Evolutionary conservation across 169 alveolate genomes (phyloP).

Genomic region (Plasmodium reichenowi): DNA sequence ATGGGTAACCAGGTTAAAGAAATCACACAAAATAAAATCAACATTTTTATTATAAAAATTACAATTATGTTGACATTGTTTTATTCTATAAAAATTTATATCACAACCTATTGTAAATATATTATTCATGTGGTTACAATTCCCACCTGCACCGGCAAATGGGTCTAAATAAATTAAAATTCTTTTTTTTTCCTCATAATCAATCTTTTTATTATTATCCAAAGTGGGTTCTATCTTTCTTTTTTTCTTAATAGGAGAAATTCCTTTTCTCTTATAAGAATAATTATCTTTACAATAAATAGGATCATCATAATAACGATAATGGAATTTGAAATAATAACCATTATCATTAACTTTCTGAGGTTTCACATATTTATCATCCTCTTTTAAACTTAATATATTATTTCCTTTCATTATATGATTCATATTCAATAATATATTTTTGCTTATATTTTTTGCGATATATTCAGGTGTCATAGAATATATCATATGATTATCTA

Average conservation of each 20-base stretch:
- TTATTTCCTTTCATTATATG: not conserved
- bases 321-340: too few species aligned
- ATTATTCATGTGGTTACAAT: conserved; percentile 14
- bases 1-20: conserved; percentile 27
- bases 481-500: conserved; percentile 63
- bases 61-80: conserved; percentile 66
- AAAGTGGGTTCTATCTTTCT: not conserved
- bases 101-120: conserved; percentile 49
- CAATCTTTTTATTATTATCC: not conserved
- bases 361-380: too few species aligned
- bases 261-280: not conserved
- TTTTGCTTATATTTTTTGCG: conserved; percentile 17
- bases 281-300: not conserved
- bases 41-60: conserved; percentile 57
- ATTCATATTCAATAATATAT: not conserved
- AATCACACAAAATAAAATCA: conserved; percentile 68
- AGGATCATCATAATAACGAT: not conserved
- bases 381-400: too few species aligned
- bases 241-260: not conserved
- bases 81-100: conserved; percentile 11
- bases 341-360: too few species aligned
- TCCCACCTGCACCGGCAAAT: conserved; percentile 66
- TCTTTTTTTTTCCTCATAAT: not conserved
- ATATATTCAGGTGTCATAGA: conserved; percentile 71
- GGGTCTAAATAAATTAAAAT: conserved; percentile 53